Base-by-base conservation (phyloP, 352 stramenopile species). In the Hyaloperonospora brassicae region DNA sequence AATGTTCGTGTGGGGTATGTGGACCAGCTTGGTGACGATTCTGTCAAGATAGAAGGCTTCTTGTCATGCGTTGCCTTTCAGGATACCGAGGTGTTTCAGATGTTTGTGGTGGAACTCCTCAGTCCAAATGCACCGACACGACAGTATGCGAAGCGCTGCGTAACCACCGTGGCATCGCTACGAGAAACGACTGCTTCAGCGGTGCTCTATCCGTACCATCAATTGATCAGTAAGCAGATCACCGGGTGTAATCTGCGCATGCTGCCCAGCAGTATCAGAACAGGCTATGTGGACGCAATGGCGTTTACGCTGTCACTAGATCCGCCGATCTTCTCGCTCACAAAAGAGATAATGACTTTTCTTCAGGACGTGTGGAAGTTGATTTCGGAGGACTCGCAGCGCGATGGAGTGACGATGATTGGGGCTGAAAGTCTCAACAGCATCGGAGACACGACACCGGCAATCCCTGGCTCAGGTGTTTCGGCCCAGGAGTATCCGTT, bases 401-500 rank as follows among this genome's bases (percentile, higher is more conserved):
- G 65, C 27, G 49, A 68, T 44, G 31, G 50, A 44, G 30, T 68
- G 46, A 61, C 47, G 34, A 62, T 68, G 55, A 51, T 64, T 30
- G 59, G 62, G 5, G 55, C 55, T 50, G 57, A 70, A 10, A 65
- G 57, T 41, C 65, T 41, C 39, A 62, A 21, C 35, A 64, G 40
- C 56, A 47, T 42, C 60, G 65, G 53, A 56, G 36, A 54, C 24
- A 22, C 53, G 47, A 61, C 65, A 10, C n/a, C 65, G 48, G 45
- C 65, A 7, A 68, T 68, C 21, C 57, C 68, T 50, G 53, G 55
- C 0, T 76, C 67, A 12, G 59, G 61, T 22, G 75, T 84, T 17
- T 89, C 76, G 2, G 75, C 78, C 23, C 80, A 93, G 57, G 82
- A 94, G 54, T 94, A 95, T 57, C 84, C 84, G 47, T 95, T 95